Percentiles rank a stretch among this genome's conserved stretches.
Evolutionary conservation across 208 protist species (phyloP).

Genomic region (Spongospora subterranea): DNA sequence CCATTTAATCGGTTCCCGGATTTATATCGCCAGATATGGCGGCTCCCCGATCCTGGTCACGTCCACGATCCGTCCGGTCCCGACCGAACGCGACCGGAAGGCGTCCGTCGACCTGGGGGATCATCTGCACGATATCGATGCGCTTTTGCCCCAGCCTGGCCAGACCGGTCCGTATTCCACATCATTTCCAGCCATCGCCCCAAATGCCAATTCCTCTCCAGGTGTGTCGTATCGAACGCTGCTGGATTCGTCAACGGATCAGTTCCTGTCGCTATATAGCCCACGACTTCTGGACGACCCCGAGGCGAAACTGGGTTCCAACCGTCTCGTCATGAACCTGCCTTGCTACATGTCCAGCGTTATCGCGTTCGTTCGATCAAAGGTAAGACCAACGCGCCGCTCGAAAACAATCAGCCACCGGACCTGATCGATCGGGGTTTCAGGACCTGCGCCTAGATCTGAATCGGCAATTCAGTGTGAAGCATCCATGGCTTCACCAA

Average conservation of each 20-base stretch:
- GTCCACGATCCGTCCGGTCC: not conserved
- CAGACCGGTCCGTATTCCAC: not conserved
- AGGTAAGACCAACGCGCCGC: not conserved
- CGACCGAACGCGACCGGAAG: not conserved
- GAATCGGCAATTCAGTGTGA: conserved; percentile 45
- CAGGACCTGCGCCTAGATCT: conserved; percentile 37
- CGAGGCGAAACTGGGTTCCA: conserved; percentile 12
- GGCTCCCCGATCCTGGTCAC: conserved; percentile 21
- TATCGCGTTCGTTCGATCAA: conserved; percentile 35
- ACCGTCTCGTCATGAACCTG: conserved; percentile 44
- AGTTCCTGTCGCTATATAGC: conserved; percentile 16
- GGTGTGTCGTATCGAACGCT: conserved; percentile 17
- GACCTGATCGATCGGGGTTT: not conserved
- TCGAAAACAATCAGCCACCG: not conserved
- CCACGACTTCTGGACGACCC: conserved; percentile 36
- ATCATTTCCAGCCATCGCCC: not conserved
- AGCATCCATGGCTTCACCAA: conserved; percentile 27
- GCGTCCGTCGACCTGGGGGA: conserved; percentile 17
- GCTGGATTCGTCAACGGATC: not conserved
- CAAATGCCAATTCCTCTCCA: not conserved
- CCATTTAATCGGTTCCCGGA: not conserved
- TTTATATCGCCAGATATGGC: not conserved
- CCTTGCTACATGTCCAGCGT: conserved; percentile 49
- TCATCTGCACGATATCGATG: not conserved
- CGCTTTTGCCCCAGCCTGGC: not conserved